Base-by-base conservation (phyloP, 768 basidiomycete genomes). In the Kwoniella mangroviensis region DNA sequence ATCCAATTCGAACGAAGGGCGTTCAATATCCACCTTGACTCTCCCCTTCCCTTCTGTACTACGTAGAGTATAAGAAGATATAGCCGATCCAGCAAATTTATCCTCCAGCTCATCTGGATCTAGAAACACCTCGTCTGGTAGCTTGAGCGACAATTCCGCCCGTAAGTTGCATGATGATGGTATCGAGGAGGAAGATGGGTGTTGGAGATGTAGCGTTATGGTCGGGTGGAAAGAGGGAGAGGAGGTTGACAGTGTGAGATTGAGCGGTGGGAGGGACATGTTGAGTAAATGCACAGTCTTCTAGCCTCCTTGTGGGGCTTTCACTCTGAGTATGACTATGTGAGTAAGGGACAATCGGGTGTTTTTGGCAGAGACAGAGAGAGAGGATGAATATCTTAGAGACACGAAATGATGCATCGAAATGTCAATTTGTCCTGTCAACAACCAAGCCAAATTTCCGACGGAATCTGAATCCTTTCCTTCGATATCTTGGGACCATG, bases 61-160 rank as follows among this genome's bases (percentile, higher is more conserved):
- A 24, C 9, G 3, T 49, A 41, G 40, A 1, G 59, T 11, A 28
- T 52, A 45, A 17, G 54, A 42, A 40, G 21, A 28, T 45, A 52
- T 22, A 21, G 21, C 34, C 28, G 58, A 34, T 40, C 45, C 59
- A 19, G 51, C 55, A 11, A 56, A 60, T 40, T 53, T 67, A 42
- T 67, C 63, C 22, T n/a, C 24, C 28, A 79, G 26, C 51, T 79
- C 73, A 51, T 76, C 72, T 9, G 60, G 59, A 54, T 79, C 77
- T 11, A 73, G 22, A 56, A 79, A 79, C 12, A 79, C 19, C 21
- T 43, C 70, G 60, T 79, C 77, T 24, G 75, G 72, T 15, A 76
- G 41, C 43, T 21, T 19, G 4, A 73, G 4, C 17, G 45, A 42
- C 34, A 41, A 4, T n/a, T 41, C 15, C 11, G 42, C 59, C 41